phyloP scores from a whole-genome alignment of 1,284 basidiomycete genomes.

The Meripilus lineatus region DNA sequence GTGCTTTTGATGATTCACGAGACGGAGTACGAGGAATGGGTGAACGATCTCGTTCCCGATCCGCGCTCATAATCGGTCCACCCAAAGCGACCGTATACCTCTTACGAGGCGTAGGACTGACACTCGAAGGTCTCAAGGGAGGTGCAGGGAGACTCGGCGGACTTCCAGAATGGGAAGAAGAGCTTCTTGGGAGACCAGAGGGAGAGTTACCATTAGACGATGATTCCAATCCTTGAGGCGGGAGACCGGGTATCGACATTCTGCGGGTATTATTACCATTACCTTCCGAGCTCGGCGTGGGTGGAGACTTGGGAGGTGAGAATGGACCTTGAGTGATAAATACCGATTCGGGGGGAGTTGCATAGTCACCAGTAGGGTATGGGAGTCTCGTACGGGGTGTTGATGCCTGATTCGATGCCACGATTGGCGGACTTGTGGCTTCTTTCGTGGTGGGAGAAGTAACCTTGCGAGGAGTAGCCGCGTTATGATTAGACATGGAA shows the following conservation, averaged over 20 bases:
- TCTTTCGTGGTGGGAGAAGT: constrained; percentile 46
- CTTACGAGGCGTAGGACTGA: constrained; percentile 72
- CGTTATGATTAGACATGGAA: constrained; percentile 22
- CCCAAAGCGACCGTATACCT: constrained; percentile 80
- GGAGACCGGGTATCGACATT: constrained; percentile 27
- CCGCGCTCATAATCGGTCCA: constrained; percentile 52
- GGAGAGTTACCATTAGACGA: constrained; percentile 16
- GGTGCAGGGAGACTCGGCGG: constrained; percentile 30
- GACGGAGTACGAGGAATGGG: constrained; percentile 17
- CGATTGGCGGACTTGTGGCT: constrained; percentile 35
- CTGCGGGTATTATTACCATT: constrained; percentile 3
- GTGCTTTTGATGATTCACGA: constrained; percentile 25
- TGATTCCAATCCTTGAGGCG: constrained; percentile 15
- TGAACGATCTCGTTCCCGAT: constrained; percentile 23
- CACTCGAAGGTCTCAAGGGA: constrained; percentile 39
- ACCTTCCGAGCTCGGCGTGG: constrained; percentile 34
- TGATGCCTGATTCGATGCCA: constrained; percentile 20
- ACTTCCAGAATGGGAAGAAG: constrained; percentile 18
- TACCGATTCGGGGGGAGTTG: constrained; percentile 46
- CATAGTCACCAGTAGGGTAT: constrained; percentile 77
- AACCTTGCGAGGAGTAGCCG: constrained; percentile 30
- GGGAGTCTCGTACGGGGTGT: constrained; percentile 55
- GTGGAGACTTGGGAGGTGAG: constrained; percentile 61
- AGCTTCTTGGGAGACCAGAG: constrained; percentile 22
- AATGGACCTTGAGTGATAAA: constrained; percentile 36